Percentiles rank a stretch among this genome's conserved stretches.
Conservation (phyloP, 768 basidiomycete genomes). For the Saitozyma sp. region DNA sequence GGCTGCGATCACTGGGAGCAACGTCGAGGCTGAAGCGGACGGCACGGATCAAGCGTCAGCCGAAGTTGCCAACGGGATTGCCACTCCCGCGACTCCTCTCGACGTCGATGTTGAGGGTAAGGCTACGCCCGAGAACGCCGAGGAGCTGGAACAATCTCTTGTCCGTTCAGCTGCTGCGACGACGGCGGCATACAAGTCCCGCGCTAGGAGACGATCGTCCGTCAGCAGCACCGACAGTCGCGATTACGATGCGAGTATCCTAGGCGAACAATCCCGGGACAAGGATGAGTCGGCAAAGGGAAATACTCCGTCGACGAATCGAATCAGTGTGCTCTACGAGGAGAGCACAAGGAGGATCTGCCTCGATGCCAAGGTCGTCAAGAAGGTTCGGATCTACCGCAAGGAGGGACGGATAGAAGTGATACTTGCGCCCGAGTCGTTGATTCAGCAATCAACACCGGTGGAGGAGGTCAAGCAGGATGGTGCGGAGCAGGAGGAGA, state of each 20-base stretch:
- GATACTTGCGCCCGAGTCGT: constrained; percentile 53
- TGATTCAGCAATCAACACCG: neutral
- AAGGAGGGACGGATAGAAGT: constrained; percentile 85
- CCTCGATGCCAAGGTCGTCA: constrained; percentile 82
- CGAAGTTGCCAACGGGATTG: neutral
- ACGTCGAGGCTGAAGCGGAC: neutral
- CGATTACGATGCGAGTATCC: constrained; percentile 6
- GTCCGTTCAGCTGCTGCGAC: constrained; percentile 15
- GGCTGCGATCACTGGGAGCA: neutral
- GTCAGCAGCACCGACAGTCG: constrained; percentile 9
- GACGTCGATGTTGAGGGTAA: neutral
- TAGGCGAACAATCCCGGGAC: constrained; percentile 1
- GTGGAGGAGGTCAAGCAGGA: constrained; percentile 11
- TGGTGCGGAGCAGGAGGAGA: constrained; percentile 10
- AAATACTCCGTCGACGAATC: constrained; percentile 36
- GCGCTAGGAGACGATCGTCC: constrained; percentile 18
- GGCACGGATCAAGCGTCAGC: neutral
- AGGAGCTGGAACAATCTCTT: neutral
- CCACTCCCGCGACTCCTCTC: neutral
- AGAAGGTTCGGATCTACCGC: constrained; percentile 75
- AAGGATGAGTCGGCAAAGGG: neutral
- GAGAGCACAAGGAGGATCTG: constrained; percentile 82
- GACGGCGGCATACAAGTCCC: constrained; percentile 12
- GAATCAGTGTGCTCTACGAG: constrained; percentile 91
- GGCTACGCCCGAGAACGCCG: neutral